phyloP scores from a whole-genome alignment of 176 grass and related monocot species.

The Paspalum vaginatum region DNA sequence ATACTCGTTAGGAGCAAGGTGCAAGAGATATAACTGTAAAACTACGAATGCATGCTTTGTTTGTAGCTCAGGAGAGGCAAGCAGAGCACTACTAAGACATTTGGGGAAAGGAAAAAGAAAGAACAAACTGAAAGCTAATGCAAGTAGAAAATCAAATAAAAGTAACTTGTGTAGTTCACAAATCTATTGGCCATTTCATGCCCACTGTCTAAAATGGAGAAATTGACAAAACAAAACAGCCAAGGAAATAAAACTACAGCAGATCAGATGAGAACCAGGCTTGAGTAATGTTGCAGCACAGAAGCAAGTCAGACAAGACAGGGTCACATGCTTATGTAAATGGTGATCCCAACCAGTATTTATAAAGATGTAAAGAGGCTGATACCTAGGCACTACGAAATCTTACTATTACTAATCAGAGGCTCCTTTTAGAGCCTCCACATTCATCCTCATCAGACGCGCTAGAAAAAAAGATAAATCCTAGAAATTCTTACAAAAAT shows the following conservation, averaged over 20 bases:
- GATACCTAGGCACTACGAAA: background rate
- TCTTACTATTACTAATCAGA: no score
- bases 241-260: background rate
- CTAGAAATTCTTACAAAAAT: no score
- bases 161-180: constrained; percentile 7
- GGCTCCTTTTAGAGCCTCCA: no score
- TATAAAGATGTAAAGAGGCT: background rate
- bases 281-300: constrained; percentile 22
- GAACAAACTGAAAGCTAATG: constrained; percentile 11
- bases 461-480: no score
- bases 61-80: constrained; percentile 22
- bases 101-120: background rate
- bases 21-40: constrained; percentile 20
- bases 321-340: constrained; percentile 17
- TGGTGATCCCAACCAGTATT: constrained; percentile 1
- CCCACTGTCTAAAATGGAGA: constrained; percentile 23
- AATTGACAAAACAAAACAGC: background rate
- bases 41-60: constrained; percentile 19
- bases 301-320: constrained; percentile 25
- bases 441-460: no score
- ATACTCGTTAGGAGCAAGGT: constrained; percentile 30
- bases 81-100: background rate
- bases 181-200: constrained; percentile 17
- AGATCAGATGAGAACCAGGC: constrained; percentile 8
- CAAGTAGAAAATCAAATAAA: constrained; percentile 16